Evolutionary conservation across 768 basidiomycete species (phyloP).

Genomic region (Macrolepiota albuminosa): DNA sequence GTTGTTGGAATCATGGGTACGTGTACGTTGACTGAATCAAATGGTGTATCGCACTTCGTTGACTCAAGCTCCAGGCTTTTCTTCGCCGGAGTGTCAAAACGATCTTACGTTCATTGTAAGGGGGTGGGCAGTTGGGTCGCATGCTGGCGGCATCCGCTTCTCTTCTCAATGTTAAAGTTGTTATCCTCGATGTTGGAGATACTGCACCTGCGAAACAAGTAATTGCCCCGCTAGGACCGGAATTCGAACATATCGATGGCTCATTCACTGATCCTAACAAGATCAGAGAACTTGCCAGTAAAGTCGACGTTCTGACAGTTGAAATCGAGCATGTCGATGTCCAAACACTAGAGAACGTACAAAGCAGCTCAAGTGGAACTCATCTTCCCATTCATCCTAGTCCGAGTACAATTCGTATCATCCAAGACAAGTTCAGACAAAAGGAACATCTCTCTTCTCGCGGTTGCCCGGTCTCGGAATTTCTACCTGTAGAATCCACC

Average conservation of each 20-base stretch:
- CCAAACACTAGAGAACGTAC: conserved; percentile 60
- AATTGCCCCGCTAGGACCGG: conserved; percentile 45
- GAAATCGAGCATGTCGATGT: conserved; percentile 97
- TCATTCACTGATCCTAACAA: conserved; percentile 78
- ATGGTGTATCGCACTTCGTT: neutral
- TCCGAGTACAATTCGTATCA: conserved; percentile 75
- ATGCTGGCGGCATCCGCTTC: conserved; percentile 94
- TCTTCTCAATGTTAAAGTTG: conserved; percentile 74
- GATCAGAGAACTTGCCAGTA: conserved; percentile 73
- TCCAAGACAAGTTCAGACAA: conserved; percentile 84
- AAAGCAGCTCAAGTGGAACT: conserved; percentile 26
- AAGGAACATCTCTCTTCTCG: conserved; percentile 70
- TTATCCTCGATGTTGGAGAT: conserved; percentile 84
- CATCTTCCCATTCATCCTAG: conserved; percentile 64
- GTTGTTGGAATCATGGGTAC: conserved; percentile 49
- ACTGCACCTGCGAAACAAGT: conserved; percentile 88
- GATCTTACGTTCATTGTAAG: conserved; percentile 36
- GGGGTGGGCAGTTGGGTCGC: conserved; percentile 95
- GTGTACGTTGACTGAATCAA: conserved; percentile 28
- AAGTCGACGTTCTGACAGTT: conserved; percentile 86
- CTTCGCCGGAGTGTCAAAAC: neutral
- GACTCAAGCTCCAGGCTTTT: neutral
- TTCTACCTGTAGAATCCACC: conserved; percentile 52
- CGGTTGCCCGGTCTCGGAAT: conserved; percentile 55
- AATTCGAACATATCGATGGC: conserved; percentile 73